phyloP scores from a whole-genome alignment of 1,139 yeast species.

The Yamadazyma oceani region DNA sequence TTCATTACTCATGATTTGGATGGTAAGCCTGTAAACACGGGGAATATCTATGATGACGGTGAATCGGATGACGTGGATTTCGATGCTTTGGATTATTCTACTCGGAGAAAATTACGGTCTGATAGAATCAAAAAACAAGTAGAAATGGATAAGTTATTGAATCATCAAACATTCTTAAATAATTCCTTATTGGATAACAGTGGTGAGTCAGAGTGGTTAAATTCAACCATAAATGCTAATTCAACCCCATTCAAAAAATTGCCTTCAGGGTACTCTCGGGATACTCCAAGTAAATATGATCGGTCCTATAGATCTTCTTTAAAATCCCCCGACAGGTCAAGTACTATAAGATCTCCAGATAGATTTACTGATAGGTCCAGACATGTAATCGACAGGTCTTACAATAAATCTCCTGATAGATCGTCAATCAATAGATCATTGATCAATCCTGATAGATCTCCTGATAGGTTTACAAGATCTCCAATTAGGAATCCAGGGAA shows the following conservation, averaged over 20 bases:
- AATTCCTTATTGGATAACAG: conserved; percentile 6
- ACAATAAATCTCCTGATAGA: conserved; percentile 5
- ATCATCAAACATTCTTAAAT: conserved; percentile 11
- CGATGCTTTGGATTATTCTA: not conserved
- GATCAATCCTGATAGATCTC: too few species aligned
- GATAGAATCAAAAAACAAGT: conserved; percentile 16
- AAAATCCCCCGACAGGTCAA: conserved; percentile 9
- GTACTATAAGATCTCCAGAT: conserved; percentile 6
- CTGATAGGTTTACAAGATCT: conserved; percentile 2
- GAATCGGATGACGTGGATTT: not conserved
- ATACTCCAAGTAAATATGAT: conserved; percentile 2
- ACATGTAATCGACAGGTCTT: not conserved
- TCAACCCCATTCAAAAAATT: conserved; percentile 11
- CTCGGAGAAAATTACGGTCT: conserved; percentile 14
- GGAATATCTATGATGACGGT: conserved; percentile 10
- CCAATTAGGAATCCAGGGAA: conserved; percentile 7
- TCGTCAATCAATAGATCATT: too few species aligned
- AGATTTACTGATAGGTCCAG: conserved; percentile 9
- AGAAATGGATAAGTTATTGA: conserved; percentile 14
- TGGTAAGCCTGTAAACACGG: conserved; percentile 29
- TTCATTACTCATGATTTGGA: conserved; percentile 49
- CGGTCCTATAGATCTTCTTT: conserved; percentile 7
- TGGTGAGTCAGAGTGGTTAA: conserved; percentile 12
- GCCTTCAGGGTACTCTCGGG: conserved; percentile 1
- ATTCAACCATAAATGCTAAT: conserved; percentile 6